A percentile compares a stretch with the other conserved stretches of the same genome.
Conservation (phyloP, 306 rosid genomes). For the Boehmeria nivea region DNA sequence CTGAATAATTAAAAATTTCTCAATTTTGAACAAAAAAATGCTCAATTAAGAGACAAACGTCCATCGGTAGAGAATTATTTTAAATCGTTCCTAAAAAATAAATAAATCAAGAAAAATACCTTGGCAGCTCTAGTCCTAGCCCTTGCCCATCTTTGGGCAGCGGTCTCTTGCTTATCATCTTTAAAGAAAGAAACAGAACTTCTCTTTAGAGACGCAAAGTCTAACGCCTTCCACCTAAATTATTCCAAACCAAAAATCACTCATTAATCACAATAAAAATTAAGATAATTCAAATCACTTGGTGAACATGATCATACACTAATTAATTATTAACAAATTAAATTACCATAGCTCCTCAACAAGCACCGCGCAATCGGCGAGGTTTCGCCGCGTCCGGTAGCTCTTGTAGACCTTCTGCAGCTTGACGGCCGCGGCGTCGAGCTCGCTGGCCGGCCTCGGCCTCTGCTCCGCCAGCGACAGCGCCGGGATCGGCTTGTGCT, state of each 20-base stretch:
- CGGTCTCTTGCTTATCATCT: constrained; percentile 67
- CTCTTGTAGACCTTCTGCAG: constrained; percentile 83
- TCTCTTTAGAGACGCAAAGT: constrained; percentile 60
- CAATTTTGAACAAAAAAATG: no score
- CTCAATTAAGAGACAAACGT: no score
- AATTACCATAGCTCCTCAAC: constrained; percentile 78
- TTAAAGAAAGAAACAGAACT: constrained; percentile 78
- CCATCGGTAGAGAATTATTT: no score
- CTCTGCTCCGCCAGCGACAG: constrained; percentile 54
- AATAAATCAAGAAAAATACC: constrained; percentile 26
- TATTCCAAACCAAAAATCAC: neutral
- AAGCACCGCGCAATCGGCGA: constrained; percentile 91
- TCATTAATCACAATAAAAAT: neutral
- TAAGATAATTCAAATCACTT: no score
- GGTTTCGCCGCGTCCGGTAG: constrained; percentile 83
- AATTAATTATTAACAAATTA: no score
- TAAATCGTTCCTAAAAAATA: no score
- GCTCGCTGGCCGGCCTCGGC: constrained; percentile 59
- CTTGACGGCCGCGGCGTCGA: constrained; percentile 76
- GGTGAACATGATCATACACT: no score
- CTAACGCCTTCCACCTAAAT: constrained; percentile 87
- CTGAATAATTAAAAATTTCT: neutral
- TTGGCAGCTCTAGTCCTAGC: constrained; percentile 93
- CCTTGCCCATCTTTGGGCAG: constrained; percentile 80
- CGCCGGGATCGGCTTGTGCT: constrained; percentile 37